Percentiles rank a stretch among this genome's conserved stretches.
These are phyloP conservation scores for Wickerhamiella sergipiensis DNA, from an alignment of 805 yeast species.

Conservation along the genomic window DNA sequence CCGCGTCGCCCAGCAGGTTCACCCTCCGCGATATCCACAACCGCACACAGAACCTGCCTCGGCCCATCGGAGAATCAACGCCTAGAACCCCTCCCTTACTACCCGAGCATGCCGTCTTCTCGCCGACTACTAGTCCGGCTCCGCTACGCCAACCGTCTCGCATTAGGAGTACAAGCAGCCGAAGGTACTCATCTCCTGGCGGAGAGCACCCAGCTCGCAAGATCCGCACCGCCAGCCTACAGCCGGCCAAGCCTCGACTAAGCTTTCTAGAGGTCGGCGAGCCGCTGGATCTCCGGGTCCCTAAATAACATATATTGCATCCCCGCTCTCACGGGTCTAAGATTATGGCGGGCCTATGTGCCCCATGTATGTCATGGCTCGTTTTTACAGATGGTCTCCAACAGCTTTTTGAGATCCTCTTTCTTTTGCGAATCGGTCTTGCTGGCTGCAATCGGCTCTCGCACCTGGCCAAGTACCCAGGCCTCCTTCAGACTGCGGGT, in stretches of 20 bases:
- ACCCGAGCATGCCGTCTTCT: background rate
- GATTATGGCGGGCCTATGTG: too few relatives aligned
- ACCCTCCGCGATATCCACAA: background rate
- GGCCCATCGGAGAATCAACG: background rate
- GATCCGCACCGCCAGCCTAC: constrained; percentile 14
- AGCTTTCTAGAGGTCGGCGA: background rate
- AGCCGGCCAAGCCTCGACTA: constrained; percentile 5
- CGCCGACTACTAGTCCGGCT: background rate
- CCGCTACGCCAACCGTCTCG: background rate
- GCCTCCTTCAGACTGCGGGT: constrained; percentile 29
- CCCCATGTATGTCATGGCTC: background rate
- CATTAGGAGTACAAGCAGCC: constrained; percentile 2
- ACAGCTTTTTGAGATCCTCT: background rate
- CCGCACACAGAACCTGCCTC: background rate
- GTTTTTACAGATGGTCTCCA: background rate
- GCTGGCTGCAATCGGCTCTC: constrained; percentile 1
- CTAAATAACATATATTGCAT: background rate
- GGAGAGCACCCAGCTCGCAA: constrained; percentile 4
- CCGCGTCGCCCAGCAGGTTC: background rate
- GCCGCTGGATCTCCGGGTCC: background rate
- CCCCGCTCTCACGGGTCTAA: background rate
- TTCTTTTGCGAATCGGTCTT: constrained; percentile 3
- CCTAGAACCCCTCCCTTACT: background rate
- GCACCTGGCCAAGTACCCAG: constrained; percentile 30
- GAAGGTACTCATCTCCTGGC: constrained; percentile 4